phyloP scores from a whole-genome alignment of 164 flowering plant genomes.

The Amborella trichopoda region DNA sequence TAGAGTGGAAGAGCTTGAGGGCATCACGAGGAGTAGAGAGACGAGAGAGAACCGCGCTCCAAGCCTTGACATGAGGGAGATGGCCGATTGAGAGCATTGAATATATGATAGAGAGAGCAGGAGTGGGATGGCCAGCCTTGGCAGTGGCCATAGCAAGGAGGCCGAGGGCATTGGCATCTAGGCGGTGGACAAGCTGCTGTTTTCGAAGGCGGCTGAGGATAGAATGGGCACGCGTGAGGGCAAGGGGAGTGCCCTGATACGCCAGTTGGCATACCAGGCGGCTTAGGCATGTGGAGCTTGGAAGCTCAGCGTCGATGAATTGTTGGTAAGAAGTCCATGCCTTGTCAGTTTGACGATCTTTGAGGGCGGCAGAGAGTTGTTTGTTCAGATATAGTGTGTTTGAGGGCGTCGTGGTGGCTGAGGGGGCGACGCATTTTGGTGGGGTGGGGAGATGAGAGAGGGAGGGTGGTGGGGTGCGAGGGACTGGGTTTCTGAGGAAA shows the following conservation, averaged over 20 bases:
- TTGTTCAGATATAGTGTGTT: constrained; percentile 16
- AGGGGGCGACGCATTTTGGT: constrained; percentile 11
- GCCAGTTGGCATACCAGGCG: constrained; percentile 81
- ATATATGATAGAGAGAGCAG: constrained; percentile 60
- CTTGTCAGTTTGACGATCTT: constrained; percentile 71
- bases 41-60: constrained; percentile 87
- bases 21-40: constrained; percentile 78
- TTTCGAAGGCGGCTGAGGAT: constrained; percentile 73
- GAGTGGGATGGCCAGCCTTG: constrained; percentile 54
- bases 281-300: constrained; percentile 74
- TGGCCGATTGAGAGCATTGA: constrained; percentile 87
- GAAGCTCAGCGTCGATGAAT: constrained; percentile 41
- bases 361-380: constrained; percentile 47
- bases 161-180: constrained; percentile 89
- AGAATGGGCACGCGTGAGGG: constrained; percentile 71
- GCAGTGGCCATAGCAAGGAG: constrained; percentile 77
- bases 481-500: too few relatives aligned
- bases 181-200: constrained; percentile 78
- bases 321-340: constrained; percentile 60
- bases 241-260: constrained; percentile 37
- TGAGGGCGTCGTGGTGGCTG: constrained; percentile 10
- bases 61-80: constrained; percentile 91
- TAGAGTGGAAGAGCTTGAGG: constrained; percentile 35
- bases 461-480: background rate
- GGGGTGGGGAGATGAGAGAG: background rate